Evolutionary conservation across 176 grass and related monocot genomes (phyloP).

Genomic region (Carex kokanica): DNA sequence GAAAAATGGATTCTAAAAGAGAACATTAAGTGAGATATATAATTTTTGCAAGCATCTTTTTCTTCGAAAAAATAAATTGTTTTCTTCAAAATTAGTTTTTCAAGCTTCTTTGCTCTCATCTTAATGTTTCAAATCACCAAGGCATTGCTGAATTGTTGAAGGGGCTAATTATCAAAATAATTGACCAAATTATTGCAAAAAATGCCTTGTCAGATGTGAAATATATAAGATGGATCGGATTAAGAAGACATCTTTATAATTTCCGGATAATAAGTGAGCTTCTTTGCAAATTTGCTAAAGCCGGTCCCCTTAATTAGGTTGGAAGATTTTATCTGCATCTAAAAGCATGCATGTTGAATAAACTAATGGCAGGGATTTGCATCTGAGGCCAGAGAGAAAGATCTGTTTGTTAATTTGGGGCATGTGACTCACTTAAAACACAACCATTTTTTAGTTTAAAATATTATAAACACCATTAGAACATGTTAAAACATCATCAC

Average conservation of each 20-base stretch:
- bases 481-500: too few species aligned
- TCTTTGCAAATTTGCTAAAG: neutral
- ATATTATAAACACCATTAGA: neutral
- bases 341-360: conserved; percentile 10
- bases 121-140: neutral
- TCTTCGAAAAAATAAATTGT: too few species aligned
- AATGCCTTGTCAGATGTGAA: neutral
- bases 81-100: neutral
- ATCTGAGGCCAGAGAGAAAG: conserved; percentile 19
- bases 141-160: neutral
- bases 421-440: conserved; percentile 25
- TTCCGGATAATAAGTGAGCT: neutral
- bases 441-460: conserved; percentile 10
- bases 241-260: neutral
- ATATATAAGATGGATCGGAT: neutral
- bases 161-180: neutral
- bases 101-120: neutral
- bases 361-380: conserved; percentile 16
- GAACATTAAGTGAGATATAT: neutral
- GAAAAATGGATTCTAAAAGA: neutral
- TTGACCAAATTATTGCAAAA: neutral
- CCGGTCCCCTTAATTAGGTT: neutral
- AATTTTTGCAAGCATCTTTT: neutral
- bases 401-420: conserved; percentile 18
- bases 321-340: conserved; percentile 1